Percentiles rank a stretch among this genome's conserved stretches.
Conservation (phyloP, 306 rosid species). For the Gastrolobium villosum region DNA sequence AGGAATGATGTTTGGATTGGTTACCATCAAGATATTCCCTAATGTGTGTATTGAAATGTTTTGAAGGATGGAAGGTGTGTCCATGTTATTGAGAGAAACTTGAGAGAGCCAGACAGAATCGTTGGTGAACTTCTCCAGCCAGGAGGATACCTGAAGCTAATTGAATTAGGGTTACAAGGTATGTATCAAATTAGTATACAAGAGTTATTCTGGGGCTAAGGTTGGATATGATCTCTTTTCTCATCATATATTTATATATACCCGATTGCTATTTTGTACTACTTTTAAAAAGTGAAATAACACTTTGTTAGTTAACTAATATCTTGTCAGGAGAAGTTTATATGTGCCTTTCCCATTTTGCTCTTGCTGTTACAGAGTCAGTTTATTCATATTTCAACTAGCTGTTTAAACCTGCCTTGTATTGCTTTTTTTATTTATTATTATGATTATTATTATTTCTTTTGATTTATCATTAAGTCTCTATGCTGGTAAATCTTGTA, state of each 20-base stretch:
- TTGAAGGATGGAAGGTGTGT: constrained; percentile 69
- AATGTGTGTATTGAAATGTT: constrained; percentile 1
- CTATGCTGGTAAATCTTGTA: background rate
- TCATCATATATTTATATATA: constrained; percentile 16
- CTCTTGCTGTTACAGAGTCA: background rate
- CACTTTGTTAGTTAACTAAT: background rate
- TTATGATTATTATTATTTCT: background rate
- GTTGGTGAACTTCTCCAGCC: constrained; percentile 82
- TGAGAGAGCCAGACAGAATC: constrained; percentile 67
- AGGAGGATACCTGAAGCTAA: constrained; percentile 71
- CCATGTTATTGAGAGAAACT: constrained; percentile 72
- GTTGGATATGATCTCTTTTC: constrained; percentile 9
- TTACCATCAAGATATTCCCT: constrained; percentile 6
- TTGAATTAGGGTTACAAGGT: constrained; percentile 76
- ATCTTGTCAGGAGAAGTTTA: background rate
- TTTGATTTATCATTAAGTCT: background rate
- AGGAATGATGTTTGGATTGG: constrained; percentile 6
- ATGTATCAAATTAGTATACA: constrained; percentile 28
- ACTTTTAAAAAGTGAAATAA: background rate
- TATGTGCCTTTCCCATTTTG: background rate
- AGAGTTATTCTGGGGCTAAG: constrained; percentile 11
- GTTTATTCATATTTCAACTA: constrained; percentile 13
- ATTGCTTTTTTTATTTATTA: background rate
- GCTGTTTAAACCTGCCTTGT: background rate
- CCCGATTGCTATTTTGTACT: background rate